Conservation (phyloP, 306 rosid genomes). For the Fagus crenata region DNA sequence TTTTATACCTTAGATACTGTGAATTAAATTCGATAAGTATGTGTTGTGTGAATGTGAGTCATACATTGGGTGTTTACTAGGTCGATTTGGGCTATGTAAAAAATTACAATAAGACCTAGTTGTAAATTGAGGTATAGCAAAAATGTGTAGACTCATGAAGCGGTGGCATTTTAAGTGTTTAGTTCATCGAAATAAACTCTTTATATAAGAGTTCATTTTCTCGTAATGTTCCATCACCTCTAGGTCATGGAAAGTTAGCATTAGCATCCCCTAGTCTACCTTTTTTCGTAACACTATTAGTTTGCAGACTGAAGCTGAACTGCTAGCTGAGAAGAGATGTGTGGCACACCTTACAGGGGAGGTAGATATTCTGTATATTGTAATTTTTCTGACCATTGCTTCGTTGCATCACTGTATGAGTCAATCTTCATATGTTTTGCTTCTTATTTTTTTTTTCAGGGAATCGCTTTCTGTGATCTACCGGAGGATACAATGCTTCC, state of each 20-base stretch:
- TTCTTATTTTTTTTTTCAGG: slow-evolving; percentile 39
- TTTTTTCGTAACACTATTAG: not conserved
- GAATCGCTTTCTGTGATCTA: slow-evolving; percentile 85
- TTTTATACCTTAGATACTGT: too few relatives aligned
- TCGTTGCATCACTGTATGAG: not conserved
- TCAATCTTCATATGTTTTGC: not conserved
- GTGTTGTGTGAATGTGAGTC: too few relatives aligned
- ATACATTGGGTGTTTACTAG: too few relatives aligned
- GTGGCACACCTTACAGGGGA: slow-evolving; percentile 95
- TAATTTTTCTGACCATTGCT: not conserved
- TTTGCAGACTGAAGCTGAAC: slow-evolving; percentile 89
- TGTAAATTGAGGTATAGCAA: too few relatives aligned
- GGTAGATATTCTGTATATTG: slow-evolving; percentile 44
- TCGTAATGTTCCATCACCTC: not conserved
- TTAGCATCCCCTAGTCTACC: not conserved
- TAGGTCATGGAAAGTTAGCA: not conserved
- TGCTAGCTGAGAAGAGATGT: slow-evolving; percentile 92
- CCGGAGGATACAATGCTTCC: slow-evolving; percentile 99
- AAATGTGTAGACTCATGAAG: too few relatives aligned
- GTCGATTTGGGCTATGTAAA: too few relatives aligned
- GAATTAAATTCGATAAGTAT: too few relatives aligned
- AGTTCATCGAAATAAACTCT: not conserved
- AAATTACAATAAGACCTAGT: too few relatives aligned
- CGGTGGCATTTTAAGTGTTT: too few relatives aligned
- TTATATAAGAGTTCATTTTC: not conserved